phyloP scores from a whole-genome alignment of 352 stramenopile species.

The Phytophthora pinifolia region DNA sequence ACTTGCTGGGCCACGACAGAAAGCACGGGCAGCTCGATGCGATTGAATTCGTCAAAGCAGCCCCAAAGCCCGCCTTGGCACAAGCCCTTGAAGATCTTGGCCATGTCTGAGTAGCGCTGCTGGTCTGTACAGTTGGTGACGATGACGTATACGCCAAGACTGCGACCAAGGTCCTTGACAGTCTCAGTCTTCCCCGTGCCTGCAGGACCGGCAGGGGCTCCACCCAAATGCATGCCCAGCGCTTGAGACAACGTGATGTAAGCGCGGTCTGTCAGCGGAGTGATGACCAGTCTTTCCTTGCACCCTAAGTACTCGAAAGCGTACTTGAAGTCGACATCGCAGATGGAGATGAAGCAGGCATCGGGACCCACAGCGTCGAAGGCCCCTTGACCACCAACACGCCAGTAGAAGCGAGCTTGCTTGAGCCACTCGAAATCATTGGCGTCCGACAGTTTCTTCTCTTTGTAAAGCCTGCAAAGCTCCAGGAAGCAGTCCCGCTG shows the following conservation, averaged over 20 bases:
- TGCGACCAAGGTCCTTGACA: conserved; percentile 90
- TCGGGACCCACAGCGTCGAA: conserved; percentile 90
- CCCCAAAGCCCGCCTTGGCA: conserved; percentile 91
- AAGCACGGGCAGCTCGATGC: conserved; percentile 91
- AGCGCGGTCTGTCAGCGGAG: conserved; percentile 88
- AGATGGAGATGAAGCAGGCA: conserved; percentile 94
- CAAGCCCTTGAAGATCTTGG: conserved; percentile 92
- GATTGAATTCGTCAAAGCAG: conserved; percentile 94
- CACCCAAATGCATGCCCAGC: conserved; percentile 88
- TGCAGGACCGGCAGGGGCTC: conserved; percentile 81
- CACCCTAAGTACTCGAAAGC: conserved; percentile 94
- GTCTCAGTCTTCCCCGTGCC: conserved; percentile 93
- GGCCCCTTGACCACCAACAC: conserved; percentile 35
- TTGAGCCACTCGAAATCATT: conserved; percentile 88
- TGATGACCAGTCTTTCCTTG: conserved; percentile 90
- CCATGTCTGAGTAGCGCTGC: conserved; percentile 91
- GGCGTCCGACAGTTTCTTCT: conserved; percentile 73
- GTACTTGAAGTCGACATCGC: conserved; percentile 91
- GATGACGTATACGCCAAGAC: conserved; percentile 90
- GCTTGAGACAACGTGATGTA: conserved; percentile 92
- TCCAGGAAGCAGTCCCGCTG: conserved; percentile 83
- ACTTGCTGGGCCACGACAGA: conserved; percentile 93
- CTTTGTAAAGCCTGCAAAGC: conserved; percentile 70
- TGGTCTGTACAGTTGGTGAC: conserved; percentile 94
- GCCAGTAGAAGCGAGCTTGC: conserved; percentile 80